phyloP scores from a whole-genome alignment of 305 asterid genomes.

The Nicotiana rustica region DNA sequence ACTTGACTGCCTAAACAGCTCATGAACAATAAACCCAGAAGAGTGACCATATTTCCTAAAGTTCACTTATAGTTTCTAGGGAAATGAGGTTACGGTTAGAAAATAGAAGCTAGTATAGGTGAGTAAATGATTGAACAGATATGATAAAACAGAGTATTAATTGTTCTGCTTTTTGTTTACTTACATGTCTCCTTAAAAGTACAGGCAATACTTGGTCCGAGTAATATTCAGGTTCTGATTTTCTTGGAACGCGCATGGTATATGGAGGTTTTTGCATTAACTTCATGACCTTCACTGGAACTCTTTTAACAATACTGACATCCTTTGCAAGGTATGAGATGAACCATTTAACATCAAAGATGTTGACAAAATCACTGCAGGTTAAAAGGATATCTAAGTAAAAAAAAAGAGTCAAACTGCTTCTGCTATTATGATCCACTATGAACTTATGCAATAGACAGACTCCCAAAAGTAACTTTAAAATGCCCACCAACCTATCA shows the following conservation, averaged over 20 bases:
- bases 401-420: constrained; percentile 1
- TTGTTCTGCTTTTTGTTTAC: constrained; percentile 24
- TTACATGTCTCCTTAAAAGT: constrained; percentile 91
- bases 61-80: background rate
- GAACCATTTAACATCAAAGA: constrained; percentile 98
- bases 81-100: background rate
- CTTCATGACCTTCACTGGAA: constrained; percentile 95
- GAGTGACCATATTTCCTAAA: constrained; percentile 24
- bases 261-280: constrained; percentile 98
- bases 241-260: constrained; percentile 99
- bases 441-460: constrained; percentile 25
- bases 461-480: constrained; percentile 28
- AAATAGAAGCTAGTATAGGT: constrained; percentile 16
- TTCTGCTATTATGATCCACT: constrained; percentile 4
- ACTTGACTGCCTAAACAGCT: constrained; percentile 30
- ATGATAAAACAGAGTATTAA: background rate
- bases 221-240: constrained; percentile 97
- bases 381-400: constrained; percentile 29
- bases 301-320: constrained; percentile 86
- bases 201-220: constrained; percentile 94
- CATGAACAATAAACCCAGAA: constrained; percentile 12
- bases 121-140: constrained; percentile 26
- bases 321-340: constrained; percentile 94
- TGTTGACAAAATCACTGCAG: constrained; percentile 91
- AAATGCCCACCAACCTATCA: constrained; percentile 73